These are phyloP conservation scores for Thermothelomyces thermophilus DNA, from an alignment of 2,329 filamentous ascomycete species.

Conservation along the genomic window DNA sequence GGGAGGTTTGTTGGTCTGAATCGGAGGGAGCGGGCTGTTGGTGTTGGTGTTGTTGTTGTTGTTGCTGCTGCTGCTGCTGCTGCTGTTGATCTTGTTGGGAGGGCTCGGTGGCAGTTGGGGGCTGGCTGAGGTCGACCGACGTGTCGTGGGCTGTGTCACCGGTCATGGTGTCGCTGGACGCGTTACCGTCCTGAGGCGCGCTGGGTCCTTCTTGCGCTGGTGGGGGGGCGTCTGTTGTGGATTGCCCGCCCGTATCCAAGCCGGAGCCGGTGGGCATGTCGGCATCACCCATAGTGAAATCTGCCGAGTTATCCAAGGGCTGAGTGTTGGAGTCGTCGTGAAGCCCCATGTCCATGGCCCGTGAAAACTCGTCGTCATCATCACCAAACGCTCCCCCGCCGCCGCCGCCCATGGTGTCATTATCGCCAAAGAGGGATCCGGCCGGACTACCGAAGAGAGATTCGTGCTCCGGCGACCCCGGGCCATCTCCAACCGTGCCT, in stretches of 20 bases:
- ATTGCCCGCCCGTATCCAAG: neutral
- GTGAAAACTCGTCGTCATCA: conserved; percentile 76
- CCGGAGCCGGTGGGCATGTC: conserved; percentile 8
- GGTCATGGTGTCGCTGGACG: conserved; percentile 14
- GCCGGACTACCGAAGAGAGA: conserved; percentile 77
- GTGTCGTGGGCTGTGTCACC: conserved; percentile 9
- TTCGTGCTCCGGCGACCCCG: conserved; percentile 58
- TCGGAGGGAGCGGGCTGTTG: conserved; percentile 6
- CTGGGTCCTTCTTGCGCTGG: conserved; percentile 7
- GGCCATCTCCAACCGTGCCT: conserved; percentile 24
- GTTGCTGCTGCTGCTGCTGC: neutral
- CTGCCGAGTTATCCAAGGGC: conserved; percentile 36
- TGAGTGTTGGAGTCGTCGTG: conserved; percentile 35
- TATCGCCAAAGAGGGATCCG: conserved; percentile 85
- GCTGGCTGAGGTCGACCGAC: conserved; percentile 12
- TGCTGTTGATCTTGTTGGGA: neutral
- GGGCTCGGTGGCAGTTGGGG: neutral
- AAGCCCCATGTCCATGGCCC: conserved; percentile 57
- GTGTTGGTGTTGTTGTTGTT: conserved; percentile 3
- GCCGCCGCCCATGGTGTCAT: conserved; percentile 46
- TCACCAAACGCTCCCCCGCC: conserved; percentile 58
- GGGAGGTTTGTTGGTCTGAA: conserved; percentile 9
- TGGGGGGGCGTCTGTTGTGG: conserved; percentile 8
- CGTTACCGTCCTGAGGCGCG: neutral
- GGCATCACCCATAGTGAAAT: conserved; percentile 31